Base-by-base conservation (phyloP, 2,329 filamentous ascomycete species). In the Sporothrix curviconia region DNA sequence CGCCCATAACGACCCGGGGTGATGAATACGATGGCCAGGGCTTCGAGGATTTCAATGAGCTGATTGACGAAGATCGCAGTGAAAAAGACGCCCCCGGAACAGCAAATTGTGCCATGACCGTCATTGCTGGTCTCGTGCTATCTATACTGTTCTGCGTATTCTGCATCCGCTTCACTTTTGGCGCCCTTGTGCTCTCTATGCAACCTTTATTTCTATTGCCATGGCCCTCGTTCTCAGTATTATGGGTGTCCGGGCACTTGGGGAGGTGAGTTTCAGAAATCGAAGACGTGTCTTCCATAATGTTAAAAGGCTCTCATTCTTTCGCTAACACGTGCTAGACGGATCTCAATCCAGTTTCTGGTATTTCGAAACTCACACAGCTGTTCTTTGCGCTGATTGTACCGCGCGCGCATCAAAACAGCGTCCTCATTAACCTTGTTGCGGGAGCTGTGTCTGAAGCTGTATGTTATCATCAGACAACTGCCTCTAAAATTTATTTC, bases 291-390 rank as follows among this genome's bases (percentile, higher is more conserved):
- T n/a, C n/a, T n/a, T n/a, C n/a, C n/a, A n/a, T n/a, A n/a, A n/a
- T n/a, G n/a, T n/a, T n/a, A n/a, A n/a, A n/a, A n/a, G n/a, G n/a
- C 12, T 12, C 19, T 46, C 46, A 17, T 42, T 25, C 32, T 6
- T 11, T 25, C 11, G 7, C 19, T 42, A 24, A 34, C 44, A 14
- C 17, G n/a, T 22, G 37, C 1, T 28, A 61, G 75, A 97, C 94
- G 5, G 94, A 99, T 66, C 78, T 99, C 9, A 97, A 97, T 68
- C 94, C 94, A 0, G 94, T 97, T 2, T 95, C 90, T 1, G 94
- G 94, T 34, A 99, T 97, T 71, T 92, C 88, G 68, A 99, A 99
- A 74, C 80, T 99, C 3, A 95, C 94, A 0, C 94, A 99, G 71
- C 82, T 99, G 3, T 87, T 97, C 68, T 97, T 99, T 70, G 94